Evolutionary conservation across 2,329 filamentous ascomycete species (phyloP), one percentile per base, ranked within the genome.

Genomic region (Fusarium decemcellulare): DNA sequence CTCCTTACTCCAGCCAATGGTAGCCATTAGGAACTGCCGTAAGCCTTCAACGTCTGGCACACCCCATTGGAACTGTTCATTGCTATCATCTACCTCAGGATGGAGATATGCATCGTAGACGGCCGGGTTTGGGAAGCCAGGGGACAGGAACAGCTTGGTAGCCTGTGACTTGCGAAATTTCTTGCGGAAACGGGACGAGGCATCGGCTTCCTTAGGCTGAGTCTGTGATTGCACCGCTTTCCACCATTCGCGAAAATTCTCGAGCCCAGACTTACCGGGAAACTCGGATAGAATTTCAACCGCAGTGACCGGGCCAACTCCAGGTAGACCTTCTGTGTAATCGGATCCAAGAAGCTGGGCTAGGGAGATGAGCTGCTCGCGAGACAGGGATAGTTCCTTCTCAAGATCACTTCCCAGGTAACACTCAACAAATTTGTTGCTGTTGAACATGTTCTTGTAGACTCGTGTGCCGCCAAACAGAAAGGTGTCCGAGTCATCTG

Each of bases 361-460:
- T 62, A 98, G 88, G 16, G 92, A 88, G 66, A 99, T 97, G 55
- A 99, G 89, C 75, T 95, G 93, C 57, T 92, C 87, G n/a, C 95
- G 90, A 4, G 93, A 92, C 0, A 99, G 88, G 0, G 93, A 93
- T 67, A 98, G 91, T 74, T 99, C 97, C 72, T 92, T 92, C 74
- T 97, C 93, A 0, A 99, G 85, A 75, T 99, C 96, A 0, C 84
- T 85, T 3, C 90, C 83, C 10, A 99, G 87, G 77, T 98, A 99
- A 81, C 96, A 98, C 81, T 99, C 96, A 43, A 99, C 96, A 74
- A 94, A 97, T 78, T 99, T 99, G 79, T 96, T 96, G 74, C 94
- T 92, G 80, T 98, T 99, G 85, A 99, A 99, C 94, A 99, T 97
- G 83, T 99, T 99, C 80, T 99, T 99, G 86, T 99, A 99, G 23